Base-by-base conservation (phyloP, 1,284 basidiomycete genomes). In the Neonothopanus nambi region DNA sequence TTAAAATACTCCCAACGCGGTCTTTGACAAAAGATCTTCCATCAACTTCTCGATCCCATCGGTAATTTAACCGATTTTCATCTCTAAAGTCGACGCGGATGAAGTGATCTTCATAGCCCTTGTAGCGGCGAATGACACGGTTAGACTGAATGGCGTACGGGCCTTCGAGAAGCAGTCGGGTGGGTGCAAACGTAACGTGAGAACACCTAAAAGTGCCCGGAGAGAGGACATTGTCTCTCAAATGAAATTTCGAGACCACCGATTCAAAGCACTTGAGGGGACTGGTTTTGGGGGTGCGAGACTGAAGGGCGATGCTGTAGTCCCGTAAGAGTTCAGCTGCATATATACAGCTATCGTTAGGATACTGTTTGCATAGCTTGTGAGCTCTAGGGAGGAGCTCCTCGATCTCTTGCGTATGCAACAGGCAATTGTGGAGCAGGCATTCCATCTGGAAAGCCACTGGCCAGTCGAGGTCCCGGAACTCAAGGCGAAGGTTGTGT, bases 41-140 rank as follows among this genome's bases (percentile, higher is more conserved):
- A 58, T 89, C 84, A 3, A 87, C 81, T 51, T 80, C 79, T 12
- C 79, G 72, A 55, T 80, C 79, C 84, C 85, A 89, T 20, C 83
- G 76, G 58, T 87, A 87, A 48, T 81, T 76, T 17, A 86, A 70
- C 30, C 79, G 76, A 63, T 91, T 85, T 69, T 93, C 90, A 48
- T 92, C 90, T 8, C 82, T 78, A 62, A 92, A 91, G 57, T 89
- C 81, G 18, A 92, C 88, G 13, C 90, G 82, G 26, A 93, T 64
- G 63, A 92, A 92, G 59, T 81, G 70, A 24, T 85, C 77, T 24
- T 56, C 55, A 18, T 28, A 73, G 4, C 79, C 79, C 52, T 65
- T 63, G 57, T 81, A 89, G 58, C 76, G 70, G 18, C 87, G 80
- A 54, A 91, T 83, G 46, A 79, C 68, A 5, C 77, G 71, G 54